Base-by-base conservation (phyloP, 116 monocot genomes). In the Papilionanthe hybrid region DNA sequence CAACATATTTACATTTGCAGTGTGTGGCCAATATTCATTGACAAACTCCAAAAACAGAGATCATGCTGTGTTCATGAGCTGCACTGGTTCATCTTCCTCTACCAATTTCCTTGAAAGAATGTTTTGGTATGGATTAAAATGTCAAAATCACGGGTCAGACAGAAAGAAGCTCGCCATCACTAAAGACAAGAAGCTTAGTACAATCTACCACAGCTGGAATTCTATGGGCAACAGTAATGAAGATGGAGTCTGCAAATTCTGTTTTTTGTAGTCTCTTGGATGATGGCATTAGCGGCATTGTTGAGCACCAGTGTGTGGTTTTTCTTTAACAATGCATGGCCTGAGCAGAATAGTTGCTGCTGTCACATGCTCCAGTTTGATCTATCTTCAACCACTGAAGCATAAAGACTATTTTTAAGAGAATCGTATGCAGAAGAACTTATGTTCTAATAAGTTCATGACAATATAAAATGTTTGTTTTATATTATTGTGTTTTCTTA, bases 321-420 rank as follows among this genome's bases (percentile, higher is more conserved):
- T 86, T 82, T 83, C 82, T 83, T 86, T 30, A 93, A 71, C 43
- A 93, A 67, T 2, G 88, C 93, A 22, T 90, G 84, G 2, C 90
- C 90, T 79, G 90, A 82, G 76, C 93, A 93, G 78, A 93, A 90
- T 73, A 93, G 72, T 67, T 93, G 93, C 9, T 90, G 63, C 49
- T 93, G 93, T 17, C 93, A 90, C 81, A 93, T 82, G 77, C 93
- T 93, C 93, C 93, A 93, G 76, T 93, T 93, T 17, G 86, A 85
- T 77, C 93, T 90, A 87, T 88, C 93, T 80, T 93, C 93, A 5
- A 81, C 84, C 50, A 91, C 91, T 91, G 84, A 28, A 86, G 25
- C 55, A 29, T 9, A 80, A 79, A 74, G 60, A 4, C 5, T 56
- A 42, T 8, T 27, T 5, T 8, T 23, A 68, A 15, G 4, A 27